Conservation (phyloP, 352 stramenopile species). For the Globisporangium abappressorium region DNA sequence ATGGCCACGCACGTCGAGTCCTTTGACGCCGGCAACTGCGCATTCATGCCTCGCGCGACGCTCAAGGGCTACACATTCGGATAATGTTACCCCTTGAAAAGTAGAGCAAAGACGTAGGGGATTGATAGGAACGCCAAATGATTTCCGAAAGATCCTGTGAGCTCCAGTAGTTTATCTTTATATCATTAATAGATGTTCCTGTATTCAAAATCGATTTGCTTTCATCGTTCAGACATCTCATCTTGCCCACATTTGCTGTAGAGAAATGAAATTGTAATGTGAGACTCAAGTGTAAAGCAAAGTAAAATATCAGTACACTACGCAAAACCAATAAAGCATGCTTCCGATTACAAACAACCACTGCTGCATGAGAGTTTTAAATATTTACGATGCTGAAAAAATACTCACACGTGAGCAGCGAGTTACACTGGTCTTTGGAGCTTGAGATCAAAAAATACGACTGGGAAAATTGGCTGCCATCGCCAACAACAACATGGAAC, state of each 20-base stretch:
- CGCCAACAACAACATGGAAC: neutral
- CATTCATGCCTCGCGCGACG: slow-evolving; percentile 29
- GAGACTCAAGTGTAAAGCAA: neutral
- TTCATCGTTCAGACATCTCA: neutral
- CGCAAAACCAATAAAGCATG: neutral
- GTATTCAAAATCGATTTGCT: neutral
- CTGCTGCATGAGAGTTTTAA: neutral
- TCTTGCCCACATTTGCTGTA: neutral
- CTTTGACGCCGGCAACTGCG: slow-evolving; percentile 32
- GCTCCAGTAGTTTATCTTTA: neutral
- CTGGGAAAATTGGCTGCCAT: neutral
- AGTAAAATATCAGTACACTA: neutral
- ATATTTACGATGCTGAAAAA: slow-evolving; percentile 2
- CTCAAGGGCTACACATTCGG: slow-evolving; percentile 41
- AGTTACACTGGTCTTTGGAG: neutral
- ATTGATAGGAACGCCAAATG: neutral
- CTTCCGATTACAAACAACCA: neutral
- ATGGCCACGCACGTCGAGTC: slow-evolving; percentile 51
- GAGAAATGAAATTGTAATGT: too few relatives aligned
- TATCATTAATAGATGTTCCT: neutral
- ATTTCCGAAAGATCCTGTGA: neutral
- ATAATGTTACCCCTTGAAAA: too few relatives aligned
- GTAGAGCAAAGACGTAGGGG: neutral
- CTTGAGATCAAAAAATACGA: neutral
- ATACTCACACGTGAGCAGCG: neutral